Conservation (phyloP, 2,329 filamentous ascomycete genomes). For the Colletotrichum cordylinicola region DNA sequence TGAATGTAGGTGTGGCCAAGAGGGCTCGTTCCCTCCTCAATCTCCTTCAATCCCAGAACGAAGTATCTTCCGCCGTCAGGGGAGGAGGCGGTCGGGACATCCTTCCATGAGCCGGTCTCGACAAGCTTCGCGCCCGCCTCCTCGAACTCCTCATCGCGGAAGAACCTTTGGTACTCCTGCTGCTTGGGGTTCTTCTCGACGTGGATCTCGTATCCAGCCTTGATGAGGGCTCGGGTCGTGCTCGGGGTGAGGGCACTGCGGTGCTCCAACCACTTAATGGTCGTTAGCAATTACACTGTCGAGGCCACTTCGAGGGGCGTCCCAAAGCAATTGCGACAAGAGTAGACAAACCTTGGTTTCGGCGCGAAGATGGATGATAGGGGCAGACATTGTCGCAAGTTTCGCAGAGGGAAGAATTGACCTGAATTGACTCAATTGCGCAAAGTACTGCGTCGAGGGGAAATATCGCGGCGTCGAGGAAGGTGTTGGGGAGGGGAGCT, state of each 20-base stretch:
- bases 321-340: neutral
- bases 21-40: slow-evolving; percentile 74
- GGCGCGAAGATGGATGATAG: slow-evolving; percentile 57
- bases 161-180: slow-evolving; percentile 48
- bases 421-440: neutral
- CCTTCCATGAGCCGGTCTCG: slow-evolving; percentile 69
- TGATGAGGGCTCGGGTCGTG: slow-evolving; percentile 64
- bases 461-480: neutral
- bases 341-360: slow-evolving; percentile 51
- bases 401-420: neutral
- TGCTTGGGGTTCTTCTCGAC: slow-evolving; percentile 69
- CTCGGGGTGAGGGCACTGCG: slow-evolving; percentile 46
- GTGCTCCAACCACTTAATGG: slow-evolving; percentile 53
- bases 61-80: slow-evolving; percentile 48
- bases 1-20: slow-evolving; percentile 76
- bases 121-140: slow-evolving; percentile 70
- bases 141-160: slow-evolving; percentile 66
- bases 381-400: slow-evolving; percentile 23
- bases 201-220: slow-evolving; percentile 72
- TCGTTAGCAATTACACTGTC: neutral
- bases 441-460: neutral
- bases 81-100: slow-evolving; percentile 63
- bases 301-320: neutral
- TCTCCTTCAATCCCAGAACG: slow-evolving; percentile 79
- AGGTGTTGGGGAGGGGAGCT: neutral